Evolutionary conservation across 2,329 filamentous ascomycete genomes (phyloP), one percentile per base, ranked within the genome.

Genomic region (Phaeophleospora eucalypticola): DNA sequence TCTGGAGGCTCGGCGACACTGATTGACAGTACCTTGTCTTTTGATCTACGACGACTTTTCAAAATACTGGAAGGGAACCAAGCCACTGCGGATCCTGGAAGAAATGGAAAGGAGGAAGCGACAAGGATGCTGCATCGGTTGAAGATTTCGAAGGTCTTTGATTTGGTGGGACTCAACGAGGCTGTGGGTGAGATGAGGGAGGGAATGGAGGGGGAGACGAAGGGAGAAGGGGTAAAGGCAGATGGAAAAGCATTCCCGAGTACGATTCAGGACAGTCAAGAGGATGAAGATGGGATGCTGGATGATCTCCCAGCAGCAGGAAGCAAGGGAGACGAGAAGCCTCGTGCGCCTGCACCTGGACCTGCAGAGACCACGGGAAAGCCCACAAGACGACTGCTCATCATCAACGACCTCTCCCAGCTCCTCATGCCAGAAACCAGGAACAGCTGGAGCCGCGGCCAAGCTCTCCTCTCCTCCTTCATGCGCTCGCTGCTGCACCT

Each of bases 71-170:
- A 49, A 7, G 24, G 12, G 7, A 12, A 12, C 12, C 16, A 27
- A 12, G 4, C 36, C 4, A 37, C 35, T n/a, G 17, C 37, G 8
- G 47, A 42, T 4, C 19, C 33, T 12, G 45, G 39, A 21, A 45
- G 41, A 12, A 36, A 49, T 35, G 48, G 45, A 3, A 61, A 67
- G 32, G 50, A 64, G n/a, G 47, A 61, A 14, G 68, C 70, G 8
- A 60, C 65, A 2, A 54, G 52, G 15, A 46, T 69, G 3, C 64
- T 78, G 0, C 72, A 72, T 19, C 58, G 70, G 1, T 65, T 77
- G 3, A 68, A 66, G 49, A 71, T 78, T 20, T 74, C 75, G 66
- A 67, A 74, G 3, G 70, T 74, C 0, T 78, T 78, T 53, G 74
- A 78, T 53, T 67, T 73, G 33, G 65, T 69, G 7, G 75, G 75